These are phyloP conservation scores for Lipomyces kockii DNA, from an alignment of 805 yeast genomes.

Conservation along the genomic window DNA sequence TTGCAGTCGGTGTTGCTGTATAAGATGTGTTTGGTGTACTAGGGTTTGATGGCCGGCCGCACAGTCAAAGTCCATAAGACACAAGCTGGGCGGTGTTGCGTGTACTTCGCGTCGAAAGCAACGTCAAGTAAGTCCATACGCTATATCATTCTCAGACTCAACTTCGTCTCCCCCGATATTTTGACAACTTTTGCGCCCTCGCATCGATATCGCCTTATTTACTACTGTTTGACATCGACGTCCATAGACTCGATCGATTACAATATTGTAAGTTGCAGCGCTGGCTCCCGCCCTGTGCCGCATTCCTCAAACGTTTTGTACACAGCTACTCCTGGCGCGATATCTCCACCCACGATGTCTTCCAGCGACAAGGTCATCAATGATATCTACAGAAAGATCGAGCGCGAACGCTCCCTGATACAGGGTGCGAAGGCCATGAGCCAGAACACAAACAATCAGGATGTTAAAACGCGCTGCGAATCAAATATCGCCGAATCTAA, in stretches of 20 bases:
- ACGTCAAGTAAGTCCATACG: background rate
- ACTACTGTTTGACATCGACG: background rate
- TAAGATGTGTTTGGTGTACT: no score
- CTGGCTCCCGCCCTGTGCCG: background rate
- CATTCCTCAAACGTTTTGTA: background rate
- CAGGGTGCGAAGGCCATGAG: constrained; percentile 84
- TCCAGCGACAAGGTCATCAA: constrained; percentile 51
- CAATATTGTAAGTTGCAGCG: background rate
- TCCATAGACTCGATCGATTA: background rate
- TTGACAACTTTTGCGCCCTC: background rate
- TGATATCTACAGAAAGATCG: constrained; percentile 84
- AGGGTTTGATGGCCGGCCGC: no score
- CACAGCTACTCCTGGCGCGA: background rate
- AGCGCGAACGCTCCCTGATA: constrained; percentile 83
- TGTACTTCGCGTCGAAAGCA: background rate
- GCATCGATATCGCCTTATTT: background rate
- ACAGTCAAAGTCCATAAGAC: no score
- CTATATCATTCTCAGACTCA: background rate
- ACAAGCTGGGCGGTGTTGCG: background rate
- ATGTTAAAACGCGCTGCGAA: constrained; percentile 89
- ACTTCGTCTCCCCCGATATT: background rate
- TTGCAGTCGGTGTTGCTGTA: no score
- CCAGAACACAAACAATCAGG: constrained; percentile 74
- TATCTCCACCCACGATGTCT: constrained; percentile 4
- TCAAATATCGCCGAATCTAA: constrained; percentile 89